Evolutionary conservation across 768 basidiomycete species (phyloP).

Genomic region (Dioszegia aurantiaca): DNA sequence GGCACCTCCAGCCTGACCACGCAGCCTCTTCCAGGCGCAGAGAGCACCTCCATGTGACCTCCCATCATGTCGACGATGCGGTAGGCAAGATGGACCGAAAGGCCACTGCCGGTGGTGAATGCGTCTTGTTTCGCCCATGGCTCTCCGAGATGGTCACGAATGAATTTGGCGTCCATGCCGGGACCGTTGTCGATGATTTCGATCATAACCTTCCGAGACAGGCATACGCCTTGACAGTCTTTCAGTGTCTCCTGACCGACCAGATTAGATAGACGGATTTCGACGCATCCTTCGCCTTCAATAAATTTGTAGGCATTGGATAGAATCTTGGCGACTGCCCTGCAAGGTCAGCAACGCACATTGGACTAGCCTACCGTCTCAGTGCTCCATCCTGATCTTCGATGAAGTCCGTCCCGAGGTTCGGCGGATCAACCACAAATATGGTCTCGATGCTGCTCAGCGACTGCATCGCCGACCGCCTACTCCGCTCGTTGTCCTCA

Average conservation of each 20-base stretch:
- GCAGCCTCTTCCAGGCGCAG: slow-evolving; percentile 36
- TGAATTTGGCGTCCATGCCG: slow-evolving; percentile 33
- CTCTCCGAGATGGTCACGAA: slow-evolving; percentile 34
- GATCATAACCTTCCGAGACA: slow-evolving; percentile 29
- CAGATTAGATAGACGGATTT: slow-evolving; percentile 40
- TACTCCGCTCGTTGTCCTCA: slow-evolving; percentile 27
- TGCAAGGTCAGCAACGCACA: slow-evolving; percentile 10
- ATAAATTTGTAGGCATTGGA: slow-evolving; percentile 48
- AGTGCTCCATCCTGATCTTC: slow-evolving; percentile 47
- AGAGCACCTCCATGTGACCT: slow-evolving; percentile 46
- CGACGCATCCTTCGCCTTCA: slow-evolving; percentile 44
- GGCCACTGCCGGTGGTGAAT: slow-evolving; percentile 39
- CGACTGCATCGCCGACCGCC: slow-evolving; percentile 29
- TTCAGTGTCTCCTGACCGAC: slow-evolving; percentile 31
- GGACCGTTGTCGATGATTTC: slow-evolving; percentile 42
- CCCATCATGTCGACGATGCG: slow-evolving; percentile 46
- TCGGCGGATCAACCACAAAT: slow-evolving; percentile 45
- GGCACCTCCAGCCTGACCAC: slow-evolving; percentile 45
- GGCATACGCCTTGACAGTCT: slow-evolving; percentile 39
- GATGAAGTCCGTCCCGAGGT: slow-evolving; percentile 37
- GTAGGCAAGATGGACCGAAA: slow-evolving; percentile 46
- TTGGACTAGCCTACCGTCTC: slow-evolving; percentile 37
- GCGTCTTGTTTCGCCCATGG: slow-evolving; percentile 45
- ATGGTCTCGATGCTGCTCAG: slow-evolving; percentile 37
- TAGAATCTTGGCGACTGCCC: slow-evolving; percentile 41